A percentile compares a stretch with the other conserved stretches of the same genome.
Conservation (phyloP, 768 basidiomycete species). For the Leccinum rimulosum region DNA sequence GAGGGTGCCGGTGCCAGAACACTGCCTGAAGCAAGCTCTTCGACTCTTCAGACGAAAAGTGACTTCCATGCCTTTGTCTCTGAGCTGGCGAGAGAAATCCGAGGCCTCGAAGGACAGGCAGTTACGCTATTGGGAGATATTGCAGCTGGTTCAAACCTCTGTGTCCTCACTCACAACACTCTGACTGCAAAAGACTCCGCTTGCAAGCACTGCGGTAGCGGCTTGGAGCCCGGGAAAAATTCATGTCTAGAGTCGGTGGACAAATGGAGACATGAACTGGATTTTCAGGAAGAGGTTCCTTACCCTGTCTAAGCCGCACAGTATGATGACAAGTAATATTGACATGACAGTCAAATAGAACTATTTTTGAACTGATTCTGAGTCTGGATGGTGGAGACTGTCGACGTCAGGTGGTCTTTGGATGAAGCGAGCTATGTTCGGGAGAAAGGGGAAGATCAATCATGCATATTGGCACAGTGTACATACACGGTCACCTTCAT, state of each 20-base stretch:
- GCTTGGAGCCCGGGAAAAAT: neutral
- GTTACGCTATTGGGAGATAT: neutral
- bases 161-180: neutral
- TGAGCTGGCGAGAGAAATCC: neutral
- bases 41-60: neutral
- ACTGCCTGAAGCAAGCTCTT: neutral
- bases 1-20: neutral
- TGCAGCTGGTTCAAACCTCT: neutral
- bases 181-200: neutral
- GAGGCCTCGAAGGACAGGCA: neutral
- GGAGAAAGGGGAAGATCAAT: too few relatives aligned
- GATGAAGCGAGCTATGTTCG: too few relatives aligned
- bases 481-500: too few relatives aligned
- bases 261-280: neutral
- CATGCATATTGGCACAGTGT: too few relatives aligned
- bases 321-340: neutral
- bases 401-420: too few relatives aligned
- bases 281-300: neutral
- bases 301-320: neutral
- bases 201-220: neutral
- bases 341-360: too few relatives aligned
- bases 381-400: too few relatives aligned
- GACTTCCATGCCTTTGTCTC: neutral
- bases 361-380: too few relatives aligned
- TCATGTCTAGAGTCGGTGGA: neutral